These are phyloP conservation scores for Ulmus americana DNA, from an alignment of 331 rosid genomes.

Conservation along the genomic window DNA sequence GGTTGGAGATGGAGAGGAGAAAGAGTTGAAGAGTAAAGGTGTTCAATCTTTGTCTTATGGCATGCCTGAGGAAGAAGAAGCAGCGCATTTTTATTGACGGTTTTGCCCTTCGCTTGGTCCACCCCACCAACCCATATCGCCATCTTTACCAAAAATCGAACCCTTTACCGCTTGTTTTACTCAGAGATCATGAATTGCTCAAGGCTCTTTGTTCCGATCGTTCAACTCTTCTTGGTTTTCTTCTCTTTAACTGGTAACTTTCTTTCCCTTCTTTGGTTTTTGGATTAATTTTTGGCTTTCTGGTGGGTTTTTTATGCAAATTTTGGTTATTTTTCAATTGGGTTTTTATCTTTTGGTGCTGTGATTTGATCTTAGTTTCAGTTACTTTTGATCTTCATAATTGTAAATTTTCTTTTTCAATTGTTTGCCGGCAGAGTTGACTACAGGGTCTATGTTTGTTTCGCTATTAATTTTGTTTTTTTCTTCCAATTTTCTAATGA, in stretches of 20 bases:
- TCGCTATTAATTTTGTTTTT: background rate
- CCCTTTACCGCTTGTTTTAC: conserved; percentile 13
- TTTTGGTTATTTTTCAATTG: background rate
- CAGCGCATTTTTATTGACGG: conserved; percentile 16
- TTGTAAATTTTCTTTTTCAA: background rate
- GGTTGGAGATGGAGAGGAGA: conserved; percentile 1
- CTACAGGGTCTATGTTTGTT: conserved; percentile 3
- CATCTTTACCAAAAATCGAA: conserved; percentile 23
- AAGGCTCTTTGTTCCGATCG: conserved; percentile 16
- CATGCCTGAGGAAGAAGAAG: conserved; percentile 46
- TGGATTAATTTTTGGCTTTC: background rate
- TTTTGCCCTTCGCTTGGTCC: conserved; percentile 36
- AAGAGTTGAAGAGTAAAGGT: conserved; percentile 14
- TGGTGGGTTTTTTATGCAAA: background rate
- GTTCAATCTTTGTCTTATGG: conserved; percentile 37
- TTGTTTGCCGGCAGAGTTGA: background rate
- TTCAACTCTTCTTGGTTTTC: conserved; percentile 39
- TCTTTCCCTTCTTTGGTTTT: conserved; percentile 16
- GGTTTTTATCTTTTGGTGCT: conserved; percentile 16
- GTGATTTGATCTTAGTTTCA: conserved; percentile 2
- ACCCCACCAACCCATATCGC: conserved; percentile 27
- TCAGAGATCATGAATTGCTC: conserved; percentile 24
- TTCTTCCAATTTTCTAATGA: background rate
- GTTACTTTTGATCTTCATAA: background rate
- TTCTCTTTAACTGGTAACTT: conserved; percentile 49